Base-by-base conservation (phyloP, 2,329 filamentous ascomycete genomes). In the Apiospora arundinis region DNA sequence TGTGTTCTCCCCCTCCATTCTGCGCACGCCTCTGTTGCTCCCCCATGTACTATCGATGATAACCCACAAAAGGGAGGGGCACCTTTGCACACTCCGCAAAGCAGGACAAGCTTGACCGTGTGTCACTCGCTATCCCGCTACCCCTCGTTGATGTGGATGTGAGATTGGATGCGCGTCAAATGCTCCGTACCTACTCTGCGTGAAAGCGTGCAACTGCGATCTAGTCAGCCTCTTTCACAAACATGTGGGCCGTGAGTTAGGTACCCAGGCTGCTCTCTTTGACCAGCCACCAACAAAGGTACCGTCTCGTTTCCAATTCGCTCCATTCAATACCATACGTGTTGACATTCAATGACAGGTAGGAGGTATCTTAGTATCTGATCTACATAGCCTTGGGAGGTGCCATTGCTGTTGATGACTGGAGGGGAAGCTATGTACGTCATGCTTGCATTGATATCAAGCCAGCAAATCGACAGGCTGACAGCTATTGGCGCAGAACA, bases 381-480 rank as follows among this genome's bases (percentile, higher is more conserved):
- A 37, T 65, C 32, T 32, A 32, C 32, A n/a, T n/a, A 42, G 16
- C 40, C 11, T 40, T n/a, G 32, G 32, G 21, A 12, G 21, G n/a
- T 65, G 37, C 9, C 37, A 25, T 42, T 16, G 32, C 14, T n/a
- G 32, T 16, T 23, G 63, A 7, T 9, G 14, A 37, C 6, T 44
- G n/a, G n/a, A 28, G 42, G 21, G 63, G 63, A 12, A 32, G 23
- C 4, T 21, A 45, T 45, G 42, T 67, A 67, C 65, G 65, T 67
- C 65, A 67, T 67, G 42, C n/a, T 46, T 67, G 65, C 65, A 44
- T 25, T 45, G 37, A 25, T 67, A 25, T 45, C 63, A 67, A 67
- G 5, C 63, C 42, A 44, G n/a, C 37, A 45, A 44, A 56, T 25
- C 49, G 14, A 56, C 49, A 25, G 49, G 49, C 49, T 56, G 14